These are phyloP conservation scores for Pyrenopolyporus hunteri DNA, from an alignment of 495 filamentous ascomycete species.

Conservation along the genomic window DNA sequence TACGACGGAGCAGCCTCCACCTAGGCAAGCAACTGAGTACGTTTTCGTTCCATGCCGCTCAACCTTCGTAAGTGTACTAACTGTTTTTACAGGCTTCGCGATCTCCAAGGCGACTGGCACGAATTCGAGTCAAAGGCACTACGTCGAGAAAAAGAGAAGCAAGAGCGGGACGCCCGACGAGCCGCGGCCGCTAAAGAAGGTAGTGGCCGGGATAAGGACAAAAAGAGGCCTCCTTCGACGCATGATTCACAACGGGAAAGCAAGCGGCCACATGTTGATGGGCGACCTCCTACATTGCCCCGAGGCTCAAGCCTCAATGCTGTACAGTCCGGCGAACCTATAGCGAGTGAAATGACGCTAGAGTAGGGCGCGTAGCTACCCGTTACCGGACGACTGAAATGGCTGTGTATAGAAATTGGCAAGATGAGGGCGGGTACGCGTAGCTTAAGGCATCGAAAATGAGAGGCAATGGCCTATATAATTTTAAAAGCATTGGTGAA, in stretches of 20 bases:
- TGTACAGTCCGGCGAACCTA: slow-evolving; percentile 10
- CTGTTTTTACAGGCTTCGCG: slow-evolving; percentile 65
- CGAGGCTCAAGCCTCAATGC: slow-evolving; percentile 13
- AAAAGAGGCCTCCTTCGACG: slow-evolving; percentile 52
- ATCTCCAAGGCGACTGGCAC: slow-evolving; percentile 95
- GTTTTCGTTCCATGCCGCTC: slow-evolving; percentile 42
- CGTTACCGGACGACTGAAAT: background rate
- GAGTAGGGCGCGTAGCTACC: background rate
- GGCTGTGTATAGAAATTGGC: background rate
- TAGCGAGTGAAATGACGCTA: background rate
- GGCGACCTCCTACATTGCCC: slow-evolving; percentile 13
- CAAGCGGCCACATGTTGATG: slow-evolving; percentile 52
- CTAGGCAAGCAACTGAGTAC: slow-evolving; percentile 83
- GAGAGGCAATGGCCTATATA: slow-evolving; percentile 3
- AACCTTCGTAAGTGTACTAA: slow-evolving; percentile 12
- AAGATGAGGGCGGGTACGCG: background rate
- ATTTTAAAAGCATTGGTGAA: background rate
- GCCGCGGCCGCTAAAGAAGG: slow-evolving; percentile 48
- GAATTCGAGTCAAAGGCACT: slow-evolving; percentile 98
- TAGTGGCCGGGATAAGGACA: slow-evolving; percentile 54
- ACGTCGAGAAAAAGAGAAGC: slow-evolving; percentile 84
- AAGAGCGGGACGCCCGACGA: slow-evolving; percentile 74
- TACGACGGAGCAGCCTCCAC: slow-evolving; percentile 74
- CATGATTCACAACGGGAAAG: slow-evolving; percentile 45
- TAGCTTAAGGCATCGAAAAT: background rate